Base-by-base conservation (phyloP, 345 rosid genomes). In the Kandelia obovata region DNA sequence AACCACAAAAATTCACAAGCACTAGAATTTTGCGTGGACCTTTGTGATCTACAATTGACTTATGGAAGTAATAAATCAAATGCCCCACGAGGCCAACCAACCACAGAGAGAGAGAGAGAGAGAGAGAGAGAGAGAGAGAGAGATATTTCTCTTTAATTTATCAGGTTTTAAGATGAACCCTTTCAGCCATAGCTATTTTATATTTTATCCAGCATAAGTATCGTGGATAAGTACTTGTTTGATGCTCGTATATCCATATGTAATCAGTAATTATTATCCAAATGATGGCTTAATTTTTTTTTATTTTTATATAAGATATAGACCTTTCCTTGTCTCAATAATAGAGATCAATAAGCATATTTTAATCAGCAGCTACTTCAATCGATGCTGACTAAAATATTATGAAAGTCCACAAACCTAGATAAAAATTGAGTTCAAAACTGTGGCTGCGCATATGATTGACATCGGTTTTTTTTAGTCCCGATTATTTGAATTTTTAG, bases 1-100 rank as follows among this genome's bases (percentile, higher is more conserved):
- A 28, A 23, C 59, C 59, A 55, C 59, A 23, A 55, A 55, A 55
- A 23, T 13, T 55, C 59, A 55, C 59, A 55, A 26, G 59, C 28
- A 26, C 59, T 55, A 55, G 17, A 55, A 55, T 55, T 55, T 23
- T 55, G 16, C 59, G 28, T 55, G 30, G 59, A 55, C 59, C 59
- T 25, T 3, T 55, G 59, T 55, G 5, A 21, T 27, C 59, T 6
- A 8, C 20, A 20, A 32, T 53, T 53, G 61, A 23, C 53, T 39
- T 15, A 6, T 67, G 57, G 71, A 6, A 56, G 25, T 57, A 2
- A 47, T 67, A 25, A 56, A 56, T 56, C 16, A 57, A 39, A 6
- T 26, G 4, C 30, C 65, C 16, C 65, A 61, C 30, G 19, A 61
- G 5, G 49, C 30, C 51, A 31, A 35, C 43, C 19, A 27, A 9